Base-by-base conservation (phyloP, 179 eudicot species). In the Drosera spatulata region DNA sequence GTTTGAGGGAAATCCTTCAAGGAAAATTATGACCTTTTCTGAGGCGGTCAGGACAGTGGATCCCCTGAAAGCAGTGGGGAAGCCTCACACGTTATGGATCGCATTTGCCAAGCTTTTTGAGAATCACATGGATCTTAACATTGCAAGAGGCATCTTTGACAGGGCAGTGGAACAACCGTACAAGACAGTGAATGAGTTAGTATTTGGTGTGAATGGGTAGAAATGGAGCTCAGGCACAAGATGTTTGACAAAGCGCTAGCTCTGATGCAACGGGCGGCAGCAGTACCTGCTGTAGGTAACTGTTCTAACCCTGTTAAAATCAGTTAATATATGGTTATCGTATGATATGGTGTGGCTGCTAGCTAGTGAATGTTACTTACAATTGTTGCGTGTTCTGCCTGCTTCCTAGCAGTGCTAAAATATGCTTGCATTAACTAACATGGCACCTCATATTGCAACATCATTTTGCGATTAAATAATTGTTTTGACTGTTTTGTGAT, bases 121-220 rank as follows among this genome's bases (percentile, higher is more conserved):
- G 72, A 76, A 7, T 42, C 90, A 88, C 71, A 81, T 78, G 41
- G 99, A 86, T 77, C 69, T 86, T 62, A 64, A n/a, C 39, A 89
- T 88, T 84, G 90, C 95, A 41, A 74, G 95, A 57, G 96, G 88
- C 39, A 89, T 93, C 3, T 93, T 86, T 59, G 96, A 93, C 44
- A 89, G 89, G 66, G 95, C 96, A 6, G 99, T 93, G 62, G 96
- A 93, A 67, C 96, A 88, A 3, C 83, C 81, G 46, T 93, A 82
- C 64, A 93, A 82, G 63, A 68, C 88, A 4, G 88, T 89, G 58
- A 96, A 93, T 75, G 85, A 93, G 73, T 70, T 93, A 84, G 96
- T 67, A 69, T 93, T 33, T 93, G 96, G 95, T 93, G 96, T 71
- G 99, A 88, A 50, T 93, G 99, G 96, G 99, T 95, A 7, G 99